These are phyloP conservation scores for Meira nashicola DNA, from an alignment of 1,284 basidiomycete genomes.

Conservation along the genomic window DNA sequence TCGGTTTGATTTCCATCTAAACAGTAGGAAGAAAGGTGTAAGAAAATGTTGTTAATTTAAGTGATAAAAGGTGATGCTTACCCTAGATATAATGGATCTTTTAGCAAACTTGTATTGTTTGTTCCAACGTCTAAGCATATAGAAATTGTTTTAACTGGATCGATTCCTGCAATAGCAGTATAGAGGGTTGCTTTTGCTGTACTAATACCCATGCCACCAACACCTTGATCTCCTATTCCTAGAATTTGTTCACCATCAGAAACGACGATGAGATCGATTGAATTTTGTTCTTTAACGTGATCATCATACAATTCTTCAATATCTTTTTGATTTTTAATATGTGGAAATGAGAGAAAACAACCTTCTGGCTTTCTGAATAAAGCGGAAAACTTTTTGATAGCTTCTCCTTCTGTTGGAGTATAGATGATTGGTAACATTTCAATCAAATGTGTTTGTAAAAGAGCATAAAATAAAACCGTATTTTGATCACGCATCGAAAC, in stretches of 20 bases:
- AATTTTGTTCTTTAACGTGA: constrained; percentile 6
- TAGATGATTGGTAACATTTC: constrained; percentile 22
- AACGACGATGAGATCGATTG: constrained; percentile 23
- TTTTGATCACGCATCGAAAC: constrained; percentile 18
- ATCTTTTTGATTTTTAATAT: constrained; percentile 15
- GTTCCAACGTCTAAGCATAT: constrained; percentile 21
- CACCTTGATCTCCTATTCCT: constrained; percentile 22
- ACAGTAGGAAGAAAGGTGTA: no score
- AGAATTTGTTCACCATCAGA: constrained; percentile 23
- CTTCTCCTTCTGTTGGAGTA: constrained; percentile 21
- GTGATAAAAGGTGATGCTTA: no score
- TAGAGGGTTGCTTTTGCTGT: constrained; percentile 19
- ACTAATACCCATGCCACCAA: constrained; percentile 17
- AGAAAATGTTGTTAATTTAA: no score
- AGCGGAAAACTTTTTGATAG: constrained; percentile 23
- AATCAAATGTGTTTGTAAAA: constrained; percentile 15
- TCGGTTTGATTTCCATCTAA: neutral
- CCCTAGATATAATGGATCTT: constrained; percentile 20
- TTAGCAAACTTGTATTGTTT: constrained; percentile 20
- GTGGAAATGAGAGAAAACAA: constrained; percentile 16
- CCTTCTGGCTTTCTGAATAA: constrained; percentile 20
- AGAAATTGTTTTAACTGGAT: constrained; percentile 17
- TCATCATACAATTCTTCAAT: constrained; percentile 11
- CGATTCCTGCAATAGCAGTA: constrained; percentile 19
- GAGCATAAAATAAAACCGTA: constrained; percentile 21